phyloP scores from a whole-genome alignment of 164 flowering plant genomes.

The Vitis rupestris region DNA sequence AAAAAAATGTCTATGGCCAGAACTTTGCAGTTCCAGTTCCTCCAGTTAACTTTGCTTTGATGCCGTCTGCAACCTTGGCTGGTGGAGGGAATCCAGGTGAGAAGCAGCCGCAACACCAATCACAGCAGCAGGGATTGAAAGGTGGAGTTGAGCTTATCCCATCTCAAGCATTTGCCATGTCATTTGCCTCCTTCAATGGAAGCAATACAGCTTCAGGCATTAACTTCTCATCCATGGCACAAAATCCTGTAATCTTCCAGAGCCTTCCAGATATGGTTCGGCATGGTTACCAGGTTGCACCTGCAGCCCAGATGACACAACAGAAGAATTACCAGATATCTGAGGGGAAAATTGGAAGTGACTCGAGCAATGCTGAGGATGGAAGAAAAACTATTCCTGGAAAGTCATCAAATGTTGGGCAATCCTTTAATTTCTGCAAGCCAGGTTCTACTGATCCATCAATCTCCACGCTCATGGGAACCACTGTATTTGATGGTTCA shows the following conservation, averaged over 20 bases:
- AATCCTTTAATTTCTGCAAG: conserved; percentile 7
- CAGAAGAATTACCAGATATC: conserved; percentile 24
- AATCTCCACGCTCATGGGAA: conserved; percentile 1
- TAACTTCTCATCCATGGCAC: conserved; percentile 27
- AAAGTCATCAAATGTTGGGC: conserved; percentile 11
- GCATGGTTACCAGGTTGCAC: conserved; percentile 18
- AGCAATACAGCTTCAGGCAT: conserved; percentile 11
- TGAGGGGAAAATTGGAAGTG: conserved; percentile 21
- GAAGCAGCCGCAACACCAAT: conserved; percentile 17
- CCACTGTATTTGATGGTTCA: conserved; percentile 27
- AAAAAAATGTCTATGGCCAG: conserved; percentile 17
- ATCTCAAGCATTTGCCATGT: conserved; percentile 25
- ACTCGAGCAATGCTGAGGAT: conserved; percentile 13
- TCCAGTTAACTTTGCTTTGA: conserved; percentile 18
- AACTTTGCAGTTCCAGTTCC: conserved; percentile 16
- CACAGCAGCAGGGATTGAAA: conserved; percentile 14
- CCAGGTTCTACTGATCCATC: conserved; percentile 3
- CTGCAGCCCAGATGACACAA: conserved; percentile 18
- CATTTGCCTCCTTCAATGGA: conserved; percentile 26
- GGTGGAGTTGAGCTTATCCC: conserved; percentile 17
- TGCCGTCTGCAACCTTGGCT: conserved; percentile 13
- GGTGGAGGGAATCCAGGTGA: conserved; percentile 15
- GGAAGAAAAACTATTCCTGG: conserved; percentile 16
- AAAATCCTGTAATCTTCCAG: conserved; percentile 25
- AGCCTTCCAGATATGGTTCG: conserved; percentile 24